Evolutionary conservation across 1,284 basidiomycete species (phyloP).

Genomic region (Puccinia coronata): DNA sequence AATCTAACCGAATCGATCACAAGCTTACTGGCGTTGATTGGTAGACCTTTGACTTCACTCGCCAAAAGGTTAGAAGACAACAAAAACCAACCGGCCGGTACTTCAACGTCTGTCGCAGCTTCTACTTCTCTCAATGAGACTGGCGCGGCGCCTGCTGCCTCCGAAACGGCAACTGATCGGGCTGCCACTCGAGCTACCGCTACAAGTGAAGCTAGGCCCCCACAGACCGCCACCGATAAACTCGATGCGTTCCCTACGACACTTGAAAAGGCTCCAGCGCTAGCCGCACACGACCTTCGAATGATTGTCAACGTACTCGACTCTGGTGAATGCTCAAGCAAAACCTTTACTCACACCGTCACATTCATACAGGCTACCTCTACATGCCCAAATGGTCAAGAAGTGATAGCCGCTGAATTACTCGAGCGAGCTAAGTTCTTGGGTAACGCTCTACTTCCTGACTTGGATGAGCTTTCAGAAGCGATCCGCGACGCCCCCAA

Average conservation of each 20-base stretch:
- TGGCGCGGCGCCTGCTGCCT: conserved; percentile 55
- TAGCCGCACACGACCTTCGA: conserved; percentile 76
- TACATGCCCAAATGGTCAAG: conserved; percentile 78
- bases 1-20: no score
- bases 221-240: conserved; percentile 33
- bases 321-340: conserved; percentile 87
- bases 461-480: no score
- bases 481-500: conserved; percentile 69
- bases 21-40: no score
- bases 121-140: conserved; percentile 17
- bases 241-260: no score
- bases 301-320: conserved; percentile 92
- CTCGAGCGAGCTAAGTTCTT: conserved; percentile 80
- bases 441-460: conserved; percentile 72
- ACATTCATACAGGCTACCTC: conserved; percentile 86
- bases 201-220: conserved; percentile 22
- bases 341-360: conserved; percentile 87
- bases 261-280: conserved; percentile 72
- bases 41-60: no score
- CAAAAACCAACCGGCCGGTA: neutral
- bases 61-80: no score
- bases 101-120: conserved; percentile 8
- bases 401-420: conserved; percentile 82
- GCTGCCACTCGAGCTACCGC: no score
- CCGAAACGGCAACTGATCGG: conserved; percentile 58